phyloP scores from a whole-genome alignment of 306 rosid genomes.

The Acacia crassicarpa region DNA sequence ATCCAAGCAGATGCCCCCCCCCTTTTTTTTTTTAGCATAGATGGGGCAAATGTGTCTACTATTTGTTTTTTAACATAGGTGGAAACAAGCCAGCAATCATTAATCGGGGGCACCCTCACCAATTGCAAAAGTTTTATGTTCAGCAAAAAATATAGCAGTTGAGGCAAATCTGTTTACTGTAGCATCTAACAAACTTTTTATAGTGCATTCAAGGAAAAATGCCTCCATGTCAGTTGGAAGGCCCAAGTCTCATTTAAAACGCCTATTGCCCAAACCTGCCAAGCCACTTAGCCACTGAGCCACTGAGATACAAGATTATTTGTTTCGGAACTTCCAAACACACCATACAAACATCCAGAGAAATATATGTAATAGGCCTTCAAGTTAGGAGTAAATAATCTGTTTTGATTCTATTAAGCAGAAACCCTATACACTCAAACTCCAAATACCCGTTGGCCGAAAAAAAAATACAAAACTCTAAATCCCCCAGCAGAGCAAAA shows the following conservation, averaged over 20 bases:
- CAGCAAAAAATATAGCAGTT: neutral
- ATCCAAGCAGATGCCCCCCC: neutral
- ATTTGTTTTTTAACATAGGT: neutral
- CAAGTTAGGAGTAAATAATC: neutral
- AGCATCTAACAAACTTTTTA: neutral
- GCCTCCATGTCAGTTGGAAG: neutral
- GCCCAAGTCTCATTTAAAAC: neutral
- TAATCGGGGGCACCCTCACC: neutral
- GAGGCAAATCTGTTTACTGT: neutral
- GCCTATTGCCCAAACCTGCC: neutral
- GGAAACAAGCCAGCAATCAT: neutral
- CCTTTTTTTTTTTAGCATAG: neutral
- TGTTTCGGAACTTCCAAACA: neutral
- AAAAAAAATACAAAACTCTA: too few species aligned
- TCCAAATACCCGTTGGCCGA: neutral
- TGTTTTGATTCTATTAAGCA: neutral
- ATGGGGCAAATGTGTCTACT: neutral
- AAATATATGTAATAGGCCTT: neutral
- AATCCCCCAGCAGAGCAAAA: neutral
- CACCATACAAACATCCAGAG: neutral
- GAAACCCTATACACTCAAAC: neutral
- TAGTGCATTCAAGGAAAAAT: neutral
- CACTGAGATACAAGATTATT: neutral
- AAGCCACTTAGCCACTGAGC: neutral
- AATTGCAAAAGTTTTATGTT: too few species aligned